Percentiles rank a stretch among this genome's conserved stretches.
These are phyloP conservation scores for Syzygium malaccense DNA, from an alignment of 441 rosid genomes.

Conservation along the genomic window DNA sequence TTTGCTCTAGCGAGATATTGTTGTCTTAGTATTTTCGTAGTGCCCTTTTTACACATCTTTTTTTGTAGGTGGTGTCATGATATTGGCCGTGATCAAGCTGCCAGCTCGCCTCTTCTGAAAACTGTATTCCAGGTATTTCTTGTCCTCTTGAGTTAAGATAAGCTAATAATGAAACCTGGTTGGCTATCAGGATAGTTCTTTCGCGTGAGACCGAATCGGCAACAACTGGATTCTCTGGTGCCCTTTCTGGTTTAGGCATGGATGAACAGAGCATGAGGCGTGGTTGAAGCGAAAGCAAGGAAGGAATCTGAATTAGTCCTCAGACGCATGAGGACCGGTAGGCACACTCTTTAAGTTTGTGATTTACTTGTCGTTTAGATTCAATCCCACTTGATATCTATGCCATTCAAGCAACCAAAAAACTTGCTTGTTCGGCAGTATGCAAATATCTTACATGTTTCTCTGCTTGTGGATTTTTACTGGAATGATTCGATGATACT, in stretches of 20 bases:
- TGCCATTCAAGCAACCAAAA: conserved; percentile 71
- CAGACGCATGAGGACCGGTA: conserved; percentile 77
- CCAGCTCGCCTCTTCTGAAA: conserved; percentile 82
- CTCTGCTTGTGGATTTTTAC: conserved; percentile 10
- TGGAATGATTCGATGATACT: neutral
- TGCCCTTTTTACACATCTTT: neutral
- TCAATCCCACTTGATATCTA: neutral
- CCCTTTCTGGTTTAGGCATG: conserved; percentile 58
- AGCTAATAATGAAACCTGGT: conserved; percentile 51
- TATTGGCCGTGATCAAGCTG: conserved; percentile 99
- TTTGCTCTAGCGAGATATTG: neutral
- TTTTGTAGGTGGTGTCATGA: conserved; percentile 85
- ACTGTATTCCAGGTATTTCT: conserved; percentile 87
- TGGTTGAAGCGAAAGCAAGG: conserved; percentile 6
- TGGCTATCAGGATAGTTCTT: conserved; percentile 67
- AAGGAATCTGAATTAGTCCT: conserved; percentile 71
- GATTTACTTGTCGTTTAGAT: neutral
- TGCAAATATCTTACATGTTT: neutral
- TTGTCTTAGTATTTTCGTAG: neutral
- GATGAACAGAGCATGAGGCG: conserved; percentile 29
- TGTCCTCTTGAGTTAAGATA: no score
- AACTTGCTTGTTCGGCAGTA: conserved; percentile 68
- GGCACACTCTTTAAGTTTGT: neutral
- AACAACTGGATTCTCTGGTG: conserved; percentile 36
- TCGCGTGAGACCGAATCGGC: conserved; percentile 46